phyloP scores from a whole-genome alignment of 179 eudicot species.

The Patellifolia procumbens region DNA sequence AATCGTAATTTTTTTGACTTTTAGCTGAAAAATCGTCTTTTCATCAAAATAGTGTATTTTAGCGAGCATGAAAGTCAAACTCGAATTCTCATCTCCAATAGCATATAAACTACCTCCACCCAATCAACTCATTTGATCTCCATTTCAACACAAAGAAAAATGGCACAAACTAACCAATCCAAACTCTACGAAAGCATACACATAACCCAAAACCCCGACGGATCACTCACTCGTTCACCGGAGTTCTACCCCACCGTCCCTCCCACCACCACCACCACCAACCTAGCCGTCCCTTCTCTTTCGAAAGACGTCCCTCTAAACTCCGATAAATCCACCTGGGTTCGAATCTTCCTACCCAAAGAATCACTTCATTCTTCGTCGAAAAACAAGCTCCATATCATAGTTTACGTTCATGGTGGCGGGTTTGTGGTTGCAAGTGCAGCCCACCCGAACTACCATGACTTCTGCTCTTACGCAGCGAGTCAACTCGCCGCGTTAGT shows the following conservation, averaged over 20 bases:
- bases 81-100: too few species aligned
- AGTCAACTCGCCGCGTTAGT: slow-evolving; percentile 26
- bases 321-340: slow-evolving; percentile 33
- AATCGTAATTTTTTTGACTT: too few species aligned
- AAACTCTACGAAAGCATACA: not conserved
- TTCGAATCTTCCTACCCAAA: slow-evolving; percentile 44
- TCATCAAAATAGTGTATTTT: too few species aligned
- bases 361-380: not conserved
- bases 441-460: slow-evolving; percentile 23
- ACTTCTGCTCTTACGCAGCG: slow-evolving; percentile 38
- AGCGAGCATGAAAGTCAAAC: too few species aligned
- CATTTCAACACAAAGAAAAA: not conserved
- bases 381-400: slow-evolving; percentile 30
- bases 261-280: slow-evolving; percentile 21
- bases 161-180: not conserved
- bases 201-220: slow-evolving; percentile 31
- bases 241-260: slow-evolving; percentile 19
- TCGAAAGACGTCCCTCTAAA: slow-evolving; percentile 50
- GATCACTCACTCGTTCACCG: slow-evolving; percentile 26
- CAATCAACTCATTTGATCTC: too few species aligned
- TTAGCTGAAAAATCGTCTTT: too few species aligned
- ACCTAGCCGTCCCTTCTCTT: slow-evolving; percentile 35
- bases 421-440: slow-evolving; percentile 43
- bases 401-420: slow-evolving; percentile 54
- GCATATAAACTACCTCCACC: too few species aligned